Evolutionary conservation across 139 green algal species (phyloP).

Genomic region (Closterium sp.): DNA sequence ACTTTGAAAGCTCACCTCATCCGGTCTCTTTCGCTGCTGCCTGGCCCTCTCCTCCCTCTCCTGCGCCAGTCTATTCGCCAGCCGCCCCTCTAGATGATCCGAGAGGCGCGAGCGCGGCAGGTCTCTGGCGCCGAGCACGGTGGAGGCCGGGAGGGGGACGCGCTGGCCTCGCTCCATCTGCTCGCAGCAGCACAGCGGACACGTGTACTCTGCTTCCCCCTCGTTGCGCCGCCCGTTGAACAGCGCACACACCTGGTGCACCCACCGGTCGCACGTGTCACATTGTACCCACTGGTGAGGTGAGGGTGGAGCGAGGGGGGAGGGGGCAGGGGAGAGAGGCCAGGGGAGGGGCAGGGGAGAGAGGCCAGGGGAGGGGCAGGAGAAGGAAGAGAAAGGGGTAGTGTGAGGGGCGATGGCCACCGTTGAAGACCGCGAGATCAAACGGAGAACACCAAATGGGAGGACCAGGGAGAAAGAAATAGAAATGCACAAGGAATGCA

Average conservation of each 20-base stretch:
- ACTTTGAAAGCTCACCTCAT: too few relatives aligned
- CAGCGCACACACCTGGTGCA: slow-evolving; percentile 94
- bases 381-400: too few relatives aligned
- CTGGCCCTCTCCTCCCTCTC: slow-evolving; percentile 54
- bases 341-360: slow-evolving; percentile 46
- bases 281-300: slow-evolving; percentile 87
- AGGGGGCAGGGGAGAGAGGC: slow-evolving; percentile 59
- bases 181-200: slow-evolving; percentile 81
- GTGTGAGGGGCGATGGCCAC: slow-evolving; percentile 9
- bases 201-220: slow-evolving; percentile 81
- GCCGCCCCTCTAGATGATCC: slow-evolving; percentile 66
- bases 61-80: slow-evolving; percentile 55
- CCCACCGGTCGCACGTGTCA: slow-evolving; percentile 90
- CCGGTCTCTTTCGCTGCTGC: slow-evolving; percentile 3
- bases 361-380: too few relatives aligned
- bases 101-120: slow-evolving; percentile 78
- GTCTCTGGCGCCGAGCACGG: slow-evolving; percentile 86
- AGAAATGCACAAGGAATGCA: background rate
- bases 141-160: slow-evolving; percentile 55
- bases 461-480: background rate
- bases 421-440: slow-evolving; percentile 80
- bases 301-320: background rate
- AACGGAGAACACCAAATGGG: background rate
- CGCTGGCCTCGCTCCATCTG: slow-evolving; percentile 55
- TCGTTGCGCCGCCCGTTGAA: slow-evolving; percentile 96